phyloP scores from a whole-genome alignment of 208 protist genomes.

The Naegleria fowleri region DNA sequence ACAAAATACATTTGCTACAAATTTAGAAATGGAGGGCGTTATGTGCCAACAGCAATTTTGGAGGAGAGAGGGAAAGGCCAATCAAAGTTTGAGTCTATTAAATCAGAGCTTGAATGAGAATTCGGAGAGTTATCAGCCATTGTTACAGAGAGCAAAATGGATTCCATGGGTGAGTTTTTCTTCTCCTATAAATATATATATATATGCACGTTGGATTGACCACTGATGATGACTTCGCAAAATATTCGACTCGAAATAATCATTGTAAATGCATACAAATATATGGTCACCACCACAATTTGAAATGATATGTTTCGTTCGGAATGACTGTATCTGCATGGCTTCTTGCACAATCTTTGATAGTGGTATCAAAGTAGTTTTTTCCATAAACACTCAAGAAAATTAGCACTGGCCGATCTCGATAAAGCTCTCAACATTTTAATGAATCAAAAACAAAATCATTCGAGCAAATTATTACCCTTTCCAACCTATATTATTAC shows the following conservation, averaged over 20 bases:
- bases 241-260: too few species aligned
- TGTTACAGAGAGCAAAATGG: neutral
- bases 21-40: neutral
- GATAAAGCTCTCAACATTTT: neutral
- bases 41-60: neutral
- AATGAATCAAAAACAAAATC: neutral
- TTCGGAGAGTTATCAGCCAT: neutral
- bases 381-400: neutral
- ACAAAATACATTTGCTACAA: neutral
- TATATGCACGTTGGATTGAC: too few species aligned
- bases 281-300: too few species aligned
- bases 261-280: too few species aligned
- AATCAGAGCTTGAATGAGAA: neutral
- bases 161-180: neutral
- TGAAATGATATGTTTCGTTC: too few species aligned
- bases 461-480: neutral
- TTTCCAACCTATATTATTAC: neutral
- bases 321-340: too few species aligned
- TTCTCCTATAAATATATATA: too few species aligned
- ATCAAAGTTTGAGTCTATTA: neutral
- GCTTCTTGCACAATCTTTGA: neutral
- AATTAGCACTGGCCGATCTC: neutral
- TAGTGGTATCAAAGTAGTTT: neutral
- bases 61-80: neutral
- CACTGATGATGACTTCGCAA: too few species aligned